Evolutionary conservation across 1,284 basidiomycete genomes (phyloP), one percentile per base, ranked within the genome.

Genomic region (Melampsora americana): DNA sequence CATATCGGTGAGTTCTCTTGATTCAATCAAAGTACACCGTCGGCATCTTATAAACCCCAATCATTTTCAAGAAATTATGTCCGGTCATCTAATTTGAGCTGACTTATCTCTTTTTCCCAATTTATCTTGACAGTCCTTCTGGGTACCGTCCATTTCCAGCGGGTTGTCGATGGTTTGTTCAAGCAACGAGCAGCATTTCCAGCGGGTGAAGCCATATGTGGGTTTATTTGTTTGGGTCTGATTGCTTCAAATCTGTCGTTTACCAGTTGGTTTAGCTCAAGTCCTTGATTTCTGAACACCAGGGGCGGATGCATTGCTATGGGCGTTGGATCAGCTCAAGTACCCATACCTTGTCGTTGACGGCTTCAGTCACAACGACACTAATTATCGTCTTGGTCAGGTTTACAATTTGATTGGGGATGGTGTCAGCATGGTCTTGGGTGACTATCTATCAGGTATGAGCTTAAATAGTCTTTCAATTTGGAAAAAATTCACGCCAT

Each of bases 281-380:
- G 12, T 20, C 5, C 18, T 3, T 62, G 4, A 62, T 35, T 62
- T 62, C 26, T 35, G 12, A 7, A 5, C 18, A 28, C 16, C 16
- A 74, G 72, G 72, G 72, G 72, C 72, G n/a, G 72, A 74, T 32
- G 72, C 72, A 16, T 48, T 74, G 30, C n/a, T 74, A 16, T 74
- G 65, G 64, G 72, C 72, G 23, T 53, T 74, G 32, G 59, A 67
- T 66, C 64, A 74, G 39, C 65, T 74, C 32, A 35, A 74, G 12
- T 67, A 74, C 39, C 72, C 72, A 5, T 67, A 67, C 35, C 46
- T 74, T 6, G 42, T 74, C 1, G 72, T 74, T 42, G 46, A 74
- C 14, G 72, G 72, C 11, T 30, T 16, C 9, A 50, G 59, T 56
- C 72, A 74, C 28, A 59, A 66, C n/a, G n/a, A 74, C 26, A 74